phyloP scores from a whole-genome alignment of 2,329 filamentous ascomycete species.

The Claviceps humidiphila region DNA sequence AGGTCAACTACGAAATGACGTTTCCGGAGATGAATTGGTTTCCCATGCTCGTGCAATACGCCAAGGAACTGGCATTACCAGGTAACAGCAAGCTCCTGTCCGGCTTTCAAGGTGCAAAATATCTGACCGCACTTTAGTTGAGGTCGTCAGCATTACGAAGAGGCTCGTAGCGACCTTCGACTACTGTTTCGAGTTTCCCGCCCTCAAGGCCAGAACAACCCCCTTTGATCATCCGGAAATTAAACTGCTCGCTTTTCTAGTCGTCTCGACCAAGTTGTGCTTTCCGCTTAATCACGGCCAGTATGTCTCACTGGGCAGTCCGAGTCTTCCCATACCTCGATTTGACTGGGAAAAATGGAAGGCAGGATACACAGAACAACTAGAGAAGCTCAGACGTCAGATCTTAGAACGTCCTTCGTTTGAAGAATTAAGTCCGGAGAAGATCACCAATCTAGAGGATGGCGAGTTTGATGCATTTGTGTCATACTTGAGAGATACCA shows the following conservation, averaged over 20 bases:
- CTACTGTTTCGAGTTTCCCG: conserved; percentile 41
- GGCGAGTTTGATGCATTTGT: conserved; percentile 55
- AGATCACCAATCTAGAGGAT: conserved; percentile 48
- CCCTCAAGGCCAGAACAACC: conserved; percentile 28
- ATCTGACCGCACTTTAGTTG: conserved; percentile 36
- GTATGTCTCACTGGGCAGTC: conserved; percentile 15
- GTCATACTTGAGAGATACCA: conserved; percentile 22
- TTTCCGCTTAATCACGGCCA: conserved; percentile 58
- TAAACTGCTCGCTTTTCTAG: conserved; percentile 54
- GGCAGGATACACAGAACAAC: conserved; percentile 25
- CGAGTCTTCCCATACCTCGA: conserved; percentile 6
- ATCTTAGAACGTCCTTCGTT: conserved; percentile 21
- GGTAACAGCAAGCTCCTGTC: conserved; percentile 30
- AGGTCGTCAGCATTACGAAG: conserved; percentile 24
- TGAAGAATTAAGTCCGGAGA: conserved; percentile 42
- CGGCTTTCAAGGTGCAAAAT: neutral
- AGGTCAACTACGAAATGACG: conserved; percentile 52
- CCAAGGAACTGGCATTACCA: conserved; percentile 62
- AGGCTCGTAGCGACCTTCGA: conserved; percentile 36
- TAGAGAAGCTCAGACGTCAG: conserved; percentile 5
- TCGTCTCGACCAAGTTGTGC: conserved; percentile 66
- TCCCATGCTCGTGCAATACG: conserved; percentile 54
- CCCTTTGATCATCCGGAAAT: conserved; percentile 59
- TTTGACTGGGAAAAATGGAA: conserved; percentile 66
- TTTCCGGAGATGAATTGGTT: conserved; percentile 63